A percentile compares a stretch with the other conserved stretches of the same genome.
Conservation (phyloP, 306 rosid species). For the Canavalia gladiata region DNA sequence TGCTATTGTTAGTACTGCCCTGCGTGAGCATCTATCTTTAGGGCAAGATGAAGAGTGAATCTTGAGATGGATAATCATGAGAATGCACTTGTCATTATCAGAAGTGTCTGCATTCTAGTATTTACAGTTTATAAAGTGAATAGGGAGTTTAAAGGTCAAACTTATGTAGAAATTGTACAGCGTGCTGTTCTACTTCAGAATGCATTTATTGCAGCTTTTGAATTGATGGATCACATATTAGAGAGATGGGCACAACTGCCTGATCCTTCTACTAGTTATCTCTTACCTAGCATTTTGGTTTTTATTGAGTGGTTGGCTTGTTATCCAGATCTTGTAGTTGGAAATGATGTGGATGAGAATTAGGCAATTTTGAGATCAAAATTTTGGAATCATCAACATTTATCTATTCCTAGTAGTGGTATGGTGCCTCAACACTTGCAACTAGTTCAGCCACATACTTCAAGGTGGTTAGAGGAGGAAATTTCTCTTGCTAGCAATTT, state of each 20-base stretch:
- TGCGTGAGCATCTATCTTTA: slow-evolving; percentile 68
- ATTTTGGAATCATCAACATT: slow-evolving; percentile 68
- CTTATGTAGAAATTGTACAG: slow-evolving; percentile 90
- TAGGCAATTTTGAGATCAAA: slow-evolving; percentile 67
- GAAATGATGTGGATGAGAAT: slow-evolving; percentile 73
- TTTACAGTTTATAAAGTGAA: slow-evolving; percentile 79
- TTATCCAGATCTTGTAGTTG: slow-evolving; percentile 76
- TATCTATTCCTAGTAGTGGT: slow-evolving; percentile 50
- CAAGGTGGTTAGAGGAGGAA: too few relatives aligned
- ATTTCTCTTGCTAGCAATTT: too few relatives aligned
- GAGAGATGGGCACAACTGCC: slow-evolving; percentile 74
- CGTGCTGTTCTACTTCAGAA: slow-evolving; percentile 85
- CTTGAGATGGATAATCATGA: slow-evolving; percentile 70
- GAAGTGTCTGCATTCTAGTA: slow-evolving; percentile 75
- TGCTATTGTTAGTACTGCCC: slow-evolving; percentile 66
- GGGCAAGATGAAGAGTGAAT: slow-evolving; percentile 72
- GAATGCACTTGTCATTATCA: slow-evolving; percentile 69
- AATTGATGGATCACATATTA: slow-evolving; percentile 74
- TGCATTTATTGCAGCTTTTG: slow-evolving; percentile 46
- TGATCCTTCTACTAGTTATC: slow-evolving; percentile 79
- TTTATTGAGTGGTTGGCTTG: slow-evolving; percentile 95
- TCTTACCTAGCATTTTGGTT: slow-evolving; percentile 15
- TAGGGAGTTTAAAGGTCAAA: slow-evolving; percentile 83
- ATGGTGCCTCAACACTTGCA: too few relatives aligned
- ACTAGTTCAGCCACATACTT: too few relatives aligned